Conservation (phyloP, 148 eudicot genomes). For the Diospyros kaki region DNA sequence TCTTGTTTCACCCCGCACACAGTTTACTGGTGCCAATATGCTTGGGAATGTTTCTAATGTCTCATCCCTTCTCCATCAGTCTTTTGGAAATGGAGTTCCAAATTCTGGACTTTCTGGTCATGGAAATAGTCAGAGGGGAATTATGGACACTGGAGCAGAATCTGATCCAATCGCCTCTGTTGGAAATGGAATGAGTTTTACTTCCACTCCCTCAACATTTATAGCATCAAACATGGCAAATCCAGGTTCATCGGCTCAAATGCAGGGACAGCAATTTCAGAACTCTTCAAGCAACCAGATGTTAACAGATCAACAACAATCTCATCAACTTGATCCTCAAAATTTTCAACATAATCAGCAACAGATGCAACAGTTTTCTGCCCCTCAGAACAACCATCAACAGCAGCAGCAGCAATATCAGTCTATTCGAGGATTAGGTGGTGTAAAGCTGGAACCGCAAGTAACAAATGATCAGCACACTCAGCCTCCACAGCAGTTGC, state of each 20-base stretch:
- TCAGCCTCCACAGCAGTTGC: slow-evolving; percentile 47
- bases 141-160: slow-evolving; percentile 60
- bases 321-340: slow-evolving; percentile 54
- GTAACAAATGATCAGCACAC: slow-evolving; percentile 43
- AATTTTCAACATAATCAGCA: slow-evolving; percentile 63
- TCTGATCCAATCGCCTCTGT: slow-evolving; percentile 60
- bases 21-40: slow-evolving; percentile 67
- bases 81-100: slow-evolving; percentile 68
- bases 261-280: slow-evolving; percentile 49
- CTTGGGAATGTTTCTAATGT: slow-evolving; percentile 74
- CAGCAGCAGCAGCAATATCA: slow-evolving; percentile 60
- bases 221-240: slow-evolving; percentile 35
- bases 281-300: slow-evolving; percentile 45
- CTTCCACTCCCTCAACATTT: slow-evolving; percentile 48
- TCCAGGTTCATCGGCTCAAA: slow-evolving; percentile 47
- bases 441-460: slow-evolving; percentile 61
- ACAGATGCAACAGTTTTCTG: slow-evolving; percentile 41
- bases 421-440: slow-evolving; percentile 47
- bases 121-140: slow-evolving; percentile 44
- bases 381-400: slow-evolving; percentile 32
- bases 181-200: slow-evolving; percentile 72
- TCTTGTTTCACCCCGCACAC: slow-evolving; percentile 61
- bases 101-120: slow-evolving; percentile 47
- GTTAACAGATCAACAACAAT: slow-evolving; percentile 56
- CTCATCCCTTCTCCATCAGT: slow-evolving; percentile 68